Evolutionary conservation across 2,329 filamentous ascomycete genomes (phyloP), one percentile per base, ranked within the genome.

Genomic region (Ceratocystis cubensis): DNA sequence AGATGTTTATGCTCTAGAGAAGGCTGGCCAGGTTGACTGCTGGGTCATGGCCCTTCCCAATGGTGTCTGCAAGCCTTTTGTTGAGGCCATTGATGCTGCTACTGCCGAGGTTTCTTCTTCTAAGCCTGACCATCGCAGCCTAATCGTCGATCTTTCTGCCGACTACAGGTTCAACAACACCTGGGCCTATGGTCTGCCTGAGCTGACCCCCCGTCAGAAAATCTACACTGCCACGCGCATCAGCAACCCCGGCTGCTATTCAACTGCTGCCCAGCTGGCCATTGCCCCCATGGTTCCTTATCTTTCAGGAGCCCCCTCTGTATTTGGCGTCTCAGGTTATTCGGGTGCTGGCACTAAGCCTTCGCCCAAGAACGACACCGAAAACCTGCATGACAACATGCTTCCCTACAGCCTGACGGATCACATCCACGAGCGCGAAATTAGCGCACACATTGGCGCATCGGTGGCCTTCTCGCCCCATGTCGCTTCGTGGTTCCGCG

Each of bases 41-140:
- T 97, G 92, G 92, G 89, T 97, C 57, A 94, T 97, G 89, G 94
- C 94, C 45, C 84, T 97, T 37, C 94, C 93, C 57, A 99, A 97
- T 73, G 89, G 90, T 69, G 91, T 96, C 63, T 96, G 91, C 84
- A 89, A 91, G 78, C 92, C 94, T 0, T 99, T 88, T 71, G 88
- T 97, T 8, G 90, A 97, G 70, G 93, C 93, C 6, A 84, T 97
- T 65, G 63, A 66, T 22, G 63, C 57, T 6, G 67, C 78, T 63
- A 74, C 78, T 64, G 69, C 70, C 28, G 64, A 66, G 13, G 41
- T 64, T 28, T 17, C 46, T 22, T 44, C 66, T n/a, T 46, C 66
- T 17, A 73, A 74, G 8, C 66, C 66, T 37, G 72, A 74, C 67
- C 79, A 81, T 72, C 82, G 83, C 69, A 91, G 88, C 71, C 80